Percentiles rank a stretch among this genome's conserved stretches.
These are phyloP conservation scores for Acanthamoeba healyi DNA, from an alignment of 208 protist genomes.

Conservation along the genomic window DNA sequence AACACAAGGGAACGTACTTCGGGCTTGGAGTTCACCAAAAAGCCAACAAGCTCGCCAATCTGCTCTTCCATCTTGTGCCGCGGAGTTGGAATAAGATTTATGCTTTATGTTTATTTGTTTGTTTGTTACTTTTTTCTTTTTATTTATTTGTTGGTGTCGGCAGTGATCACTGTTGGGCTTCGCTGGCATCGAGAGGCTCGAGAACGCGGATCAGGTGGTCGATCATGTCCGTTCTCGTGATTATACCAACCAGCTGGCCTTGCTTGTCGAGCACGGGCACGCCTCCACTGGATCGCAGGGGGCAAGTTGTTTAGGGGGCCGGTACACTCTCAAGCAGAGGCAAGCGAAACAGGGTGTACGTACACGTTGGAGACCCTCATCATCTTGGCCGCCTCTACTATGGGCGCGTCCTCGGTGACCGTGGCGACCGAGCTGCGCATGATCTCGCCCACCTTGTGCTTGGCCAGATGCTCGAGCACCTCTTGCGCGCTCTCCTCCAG, in stretches of 20 bases:
- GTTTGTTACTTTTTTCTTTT: background rate
- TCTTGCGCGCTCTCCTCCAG: slow-evolving; percentile 78
- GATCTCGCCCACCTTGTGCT: slow-evolving; percentile 72
- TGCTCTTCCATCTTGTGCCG: slow-evolving; percentile 69
- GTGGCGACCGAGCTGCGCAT: slow-evolving; percentile 77
- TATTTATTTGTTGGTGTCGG: background rate
- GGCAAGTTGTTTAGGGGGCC: too few relatives aligned
- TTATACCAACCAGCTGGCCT: slow-evolving; percentile 76
- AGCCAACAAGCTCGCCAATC: slow-evolving; percentile 52
- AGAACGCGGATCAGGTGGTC: slow-evolving; percentile 81
- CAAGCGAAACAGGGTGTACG: background rate
- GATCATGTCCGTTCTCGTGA: slow-evolving; percentile 79
- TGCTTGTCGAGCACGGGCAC: slow-evolving; percentile 78
- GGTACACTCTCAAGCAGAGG: too few relatives aligned
- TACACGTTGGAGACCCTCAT: slow-evolving; percentile 79
- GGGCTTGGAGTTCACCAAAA: slow-evolving; percentile 65
- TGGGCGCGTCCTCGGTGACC: slow-evolving; percentile 71
- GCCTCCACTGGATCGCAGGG: slow-evolving; percentile 47
- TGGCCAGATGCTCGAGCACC: slow-evolving; percentile 76
- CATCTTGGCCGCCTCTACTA: slow-evolving; percentile 80
- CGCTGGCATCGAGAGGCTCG: slow-evolving; percentile 76
- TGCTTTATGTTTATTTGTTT: background rate
- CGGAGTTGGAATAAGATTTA: background rate
- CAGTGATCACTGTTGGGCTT: background rate
- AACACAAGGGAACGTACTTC: slow-evolving; percentile 37